Percentiles rank a stretch among this genome's conserved stretches.
These are phyloP conservation scores for Sindora glabra DNA, from an alignment of 306 rosid species.

Conservation along the genomic window DNA sequence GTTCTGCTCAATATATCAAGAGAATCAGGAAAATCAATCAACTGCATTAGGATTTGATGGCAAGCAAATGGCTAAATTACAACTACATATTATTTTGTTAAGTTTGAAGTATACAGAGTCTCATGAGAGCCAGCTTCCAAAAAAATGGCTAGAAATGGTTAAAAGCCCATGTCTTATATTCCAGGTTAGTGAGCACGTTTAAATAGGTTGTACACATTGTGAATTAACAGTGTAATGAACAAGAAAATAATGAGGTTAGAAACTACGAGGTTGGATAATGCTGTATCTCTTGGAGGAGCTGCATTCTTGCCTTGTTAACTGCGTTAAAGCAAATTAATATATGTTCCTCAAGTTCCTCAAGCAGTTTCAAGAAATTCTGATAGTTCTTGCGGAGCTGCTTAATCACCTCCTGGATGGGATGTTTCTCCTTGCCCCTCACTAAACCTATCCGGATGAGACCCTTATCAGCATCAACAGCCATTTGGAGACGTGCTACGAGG, in stretches of 20 bases:
- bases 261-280: conserved; percentile 22
- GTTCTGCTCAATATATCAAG: too few relatives aligned
- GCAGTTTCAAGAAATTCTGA: conserved; percentile 26
- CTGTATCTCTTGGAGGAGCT: conserved; percentile 36
- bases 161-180: not conserved
- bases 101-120: not conserved
- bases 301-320: conserved; percentile 50
- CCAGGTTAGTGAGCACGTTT: not conserved
- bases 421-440: conserved; percentile 42
- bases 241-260: not conserved
- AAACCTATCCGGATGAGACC: conserved; percentile 32
- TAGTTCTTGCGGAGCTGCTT: conserved; percentile 40
- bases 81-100: not conserved
- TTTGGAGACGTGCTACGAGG: conserved; percentile 41
- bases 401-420: conserved; percentile 52
- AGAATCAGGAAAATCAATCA: too few relatives aligned
- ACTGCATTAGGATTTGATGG: too few relatives aligned
- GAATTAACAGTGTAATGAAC: not conserved
- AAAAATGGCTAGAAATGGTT: not conserved
- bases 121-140: not conserved
- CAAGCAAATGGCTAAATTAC: not conserved
- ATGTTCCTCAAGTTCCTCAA: conserved; percentile 48
- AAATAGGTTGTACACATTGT: conserved; percentile 4
- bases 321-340: conserved; percentile 37
- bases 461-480: conserved; percentile 46